A percentile compares a stretch with the other conserved stretches of the same genome.
Conservation (phyloP, 176 grass and related monocot genomes). For the Aegilops sharonensis region DNA sequence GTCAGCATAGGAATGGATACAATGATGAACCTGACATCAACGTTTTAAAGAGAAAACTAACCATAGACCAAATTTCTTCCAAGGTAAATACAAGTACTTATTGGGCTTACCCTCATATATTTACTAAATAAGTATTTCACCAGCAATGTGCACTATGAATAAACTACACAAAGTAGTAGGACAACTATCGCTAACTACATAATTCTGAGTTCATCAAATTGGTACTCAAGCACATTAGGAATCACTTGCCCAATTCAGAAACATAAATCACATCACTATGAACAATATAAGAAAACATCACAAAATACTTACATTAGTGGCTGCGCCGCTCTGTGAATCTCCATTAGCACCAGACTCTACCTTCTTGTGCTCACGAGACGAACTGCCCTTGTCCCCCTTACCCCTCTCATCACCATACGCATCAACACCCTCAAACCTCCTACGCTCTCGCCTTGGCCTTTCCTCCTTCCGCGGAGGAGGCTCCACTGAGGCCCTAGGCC, state of each 20-base stretch:
- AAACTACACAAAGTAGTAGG: background rate
- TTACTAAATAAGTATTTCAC: background rate
- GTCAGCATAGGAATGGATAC: slow-evolving; percentile 29
- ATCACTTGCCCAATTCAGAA: slow-evolving; percentile 10
- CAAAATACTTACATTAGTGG: slow-evolving; percentile 52
- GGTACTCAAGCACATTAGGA: background rate
- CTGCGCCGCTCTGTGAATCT: slow-evolving; percentile 28
- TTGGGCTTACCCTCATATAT: background rate
- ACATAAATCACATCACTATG: background rate
- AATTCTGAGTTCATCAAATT: background rate
- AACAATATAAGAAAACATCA: background rate
- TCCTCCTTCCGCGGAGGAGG: slow-evolving; percentile 36
- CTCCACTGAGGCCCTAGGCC: slow-evolving; percentile 57
- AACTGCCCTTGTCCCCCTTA: slow-evolving; percentile 34
- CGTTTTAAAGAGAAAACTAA: background rate
- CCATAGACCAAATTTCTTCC: background rate
- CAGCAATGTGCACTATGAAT: background rate
- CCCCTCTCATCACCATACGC: slow-evolving; percentile 35
- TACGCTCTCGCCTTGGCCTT: slow-evolving; percentile 32
- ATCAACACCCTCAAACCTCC: slow-evolving; percentile 45
- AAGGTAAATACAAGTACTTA: background rate
- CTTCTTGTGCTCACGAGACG: slow-evolving; percentile 34
- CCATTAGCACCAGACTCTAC: slow-evolving; percentile 30
- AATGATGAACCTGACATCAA: background rate
- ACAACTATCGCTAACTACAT: background rate